A percentile compares a stretch with the other conserved stretches of the same genome.
Evolutionary conservation across 139 green algal species (phyloP).

Genomic region (Desmodesmus armatus): DNA sequence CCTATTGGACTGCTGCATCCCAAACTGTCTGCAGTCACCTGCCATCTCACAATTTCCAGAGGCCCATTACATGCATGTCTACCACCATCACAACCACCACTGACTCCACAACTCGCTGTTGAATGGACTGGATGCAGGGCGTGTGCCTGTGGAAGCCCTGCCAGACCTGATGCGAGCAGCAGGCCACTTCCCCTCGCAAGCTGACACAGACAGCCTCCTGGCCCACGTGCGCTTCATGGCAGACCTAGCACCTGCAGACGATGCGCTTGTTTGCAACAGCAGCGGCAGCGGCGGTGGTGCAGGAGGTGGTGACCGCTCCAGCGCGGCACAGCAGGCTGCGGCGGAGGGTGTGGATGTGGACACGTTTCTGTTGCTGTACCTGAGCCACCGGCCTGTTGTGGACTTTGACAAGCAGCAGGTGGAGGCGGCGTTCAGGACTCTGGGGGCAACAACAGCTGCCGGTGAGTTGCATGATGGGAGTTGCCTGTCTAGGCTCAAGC

Average conservation of each 20-base stretch:
- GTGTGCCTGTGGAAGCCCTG: slow-evolving; percentile 61
- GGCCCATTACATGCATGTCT: too few species aligned
- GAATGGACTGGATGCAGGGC: too few species aligned
- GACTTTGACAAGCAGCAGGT: slow-evolving; percentile 62
- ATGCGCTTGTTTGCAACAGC: too few species aligned
- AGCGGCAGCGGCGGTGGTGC: background rate
- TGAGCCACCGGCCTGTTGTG: slow-evolving; percentile 75
- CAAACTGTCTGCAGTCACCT: background rate
- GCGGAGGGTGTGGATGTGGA: slow-evolving; percentile 57
- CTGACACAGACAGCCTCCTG: slow-evolving; percentile 20
- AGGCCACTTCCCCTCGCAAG: slow-evolving; percentile 74
- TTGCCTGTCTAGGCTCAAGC: background rate
- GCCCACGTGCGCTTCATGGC: slow-evolving; percentile 46
- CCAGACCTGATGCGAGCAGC: slow-evolving; percentile 77
- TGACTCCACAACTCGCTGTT: background rate
- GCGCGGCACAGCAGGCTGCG: background rate
- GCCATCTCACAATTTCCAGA: too few species aligned
- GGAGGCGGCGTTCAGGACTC: slow-evolving; percentile 59
- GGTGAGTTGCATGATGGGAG: slow-evolving; percentile 11
- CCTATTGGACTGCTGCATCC: background rate
- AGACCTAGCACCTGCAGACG: slow-evolving; percentile 8
- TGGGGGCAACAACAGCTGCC: slow-evolving; percentile 46
- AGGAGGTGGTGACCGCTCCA: background rate
- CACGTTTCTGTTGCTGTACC: slow-evolving; percentile 72
- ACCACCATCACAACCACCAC: background rate